A percentile compares a stretch with the other conserved stretches of the same genome.
phyloP scores from a whole-genome alignment of 164 flowering plant genomes.

The Litsea cubeba region DNA sequence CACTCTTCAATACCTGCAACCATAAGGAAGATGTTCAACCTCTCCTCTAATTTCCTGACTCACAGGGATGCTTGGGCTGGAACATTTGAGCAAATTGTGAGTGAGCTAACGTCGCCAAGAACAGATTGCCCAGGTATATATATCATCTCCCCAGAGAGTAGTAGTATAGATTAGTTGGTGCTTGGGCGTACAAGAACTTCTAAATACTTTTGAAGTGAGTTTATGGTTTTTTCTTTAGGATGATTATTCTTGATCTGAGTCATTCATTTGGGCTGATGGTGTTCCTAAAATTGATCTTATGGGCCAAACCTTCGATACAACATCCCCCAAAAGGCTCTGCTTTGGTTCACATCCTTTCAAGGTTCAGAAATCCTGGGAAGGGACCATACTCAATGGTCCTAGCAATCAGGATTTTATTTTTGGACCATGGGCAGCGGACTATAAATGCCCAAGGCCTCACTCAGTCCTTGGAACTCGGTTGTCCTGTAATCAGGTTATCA shows the following conservation, averaged over 20 bases:
- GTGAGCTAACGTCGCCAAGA: conserved; percentile 62
- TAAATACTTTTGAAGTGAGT: no score
- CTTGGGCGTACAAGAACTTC: neutral
- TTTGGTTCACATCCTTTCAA: no score
- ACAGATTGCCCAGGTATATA: conserved; percentile 37
- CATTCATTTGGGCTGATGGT: neutral
- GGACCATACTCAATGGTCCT: no score
- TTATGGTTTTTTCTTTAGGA: neutral
- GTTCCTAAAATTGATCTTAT: neutral
- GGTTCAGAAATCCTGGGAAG: no score
- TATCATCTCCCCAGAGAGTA: neutral
- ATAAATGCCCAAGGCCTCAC: no score
- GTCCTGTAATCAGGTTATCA: no score
- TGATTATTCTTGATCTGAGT: neutral
- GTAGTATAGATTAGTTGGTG: neutral
- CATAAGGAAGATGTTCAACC: conserved; percentile 87
- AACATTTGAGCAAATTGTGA: conserved; percentile 77
- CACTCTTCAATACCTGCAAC: conserved; percentile 95
- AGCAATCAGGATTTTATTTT: no score
- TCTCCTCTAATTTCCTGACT: conserved; percentile 79
- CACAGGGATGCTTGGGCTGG: conserved; percentile 99
- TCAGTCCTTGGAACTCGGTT: no score
- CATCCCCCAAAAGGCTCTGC: no score
- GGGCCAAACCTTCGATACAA: neutral
- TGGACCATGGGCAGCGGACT: no score